phyloP scores from a whole-genome alignment of 2,329 filamentous ascomycete genomes.

The Scytalidium sp. region DNA sequence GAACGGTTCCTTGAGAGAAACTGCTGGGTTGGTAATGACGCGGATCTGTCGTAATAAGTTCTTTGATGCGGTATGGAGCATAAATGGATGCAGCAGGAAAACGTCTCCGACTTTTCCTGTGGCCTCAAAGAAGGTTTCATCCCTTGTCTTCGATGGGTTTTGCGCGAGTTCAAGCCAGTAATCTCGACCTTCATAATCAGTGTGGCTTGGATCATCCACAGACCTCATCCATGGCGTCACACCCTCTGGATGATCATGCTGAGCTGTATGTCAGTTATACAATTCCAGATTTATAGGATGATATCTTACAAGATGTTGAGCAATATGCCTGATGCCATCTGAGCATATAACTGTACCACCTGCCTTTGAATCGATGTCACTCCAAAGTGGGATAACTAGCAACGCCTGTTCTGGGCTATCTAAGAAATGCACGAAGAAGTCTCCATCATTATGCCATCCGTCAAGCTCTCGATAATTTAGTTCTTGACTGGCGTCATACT shows the following conservation, averaged over 20 bases:
- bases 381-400: conserved; percentile 66
- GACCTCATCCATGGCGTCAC: conserved; percentile 64
- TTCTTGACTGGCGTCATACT: conserved; percentile 46
- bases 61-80: conserved; percentile 49
- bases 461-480: conserved; percentile 47
- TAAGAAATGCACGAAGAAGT: conserved; percentile 71
- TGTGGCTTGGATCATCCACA: conserved; percentile 45
- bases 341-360: conserved; percentile 66
- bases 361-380: conserved; percentile 55
- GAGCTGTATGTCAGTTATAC: background rate
- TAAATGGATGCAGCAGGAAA: conserved; percentile 51
- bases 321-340: conserved; percentile 53
- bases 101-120: conserved; percentile 52
- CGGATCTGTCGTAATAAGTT: conserved; percentile 44
- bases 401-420: conserved; percentile 68
- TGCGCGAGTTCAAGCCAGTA: conserved; percentile 30
- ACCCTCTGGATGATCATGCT: conserved; percentile 59
- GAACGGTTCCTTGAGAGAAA: conserved; percentile 48
- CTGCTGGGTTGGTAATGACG: conserved; percentile 54
- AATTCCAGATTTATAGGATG: background rate
- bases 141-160: conserved; percentile 18
- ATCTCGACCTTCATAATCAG: conserved; percentile 36
- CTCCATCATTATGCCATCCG: conserved; percentile 68
- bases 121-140: conserved; percentile 44
- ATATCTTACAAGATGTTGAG: conserved; percentile 44